Percentiles rank a stretch among this genome's conserved stretches.
These are phyloP conservation scores for Gilbertella persicaria DNA, from an alignment of 371 early-diverging fungal species.

Conservation along the genomic window DNA sequence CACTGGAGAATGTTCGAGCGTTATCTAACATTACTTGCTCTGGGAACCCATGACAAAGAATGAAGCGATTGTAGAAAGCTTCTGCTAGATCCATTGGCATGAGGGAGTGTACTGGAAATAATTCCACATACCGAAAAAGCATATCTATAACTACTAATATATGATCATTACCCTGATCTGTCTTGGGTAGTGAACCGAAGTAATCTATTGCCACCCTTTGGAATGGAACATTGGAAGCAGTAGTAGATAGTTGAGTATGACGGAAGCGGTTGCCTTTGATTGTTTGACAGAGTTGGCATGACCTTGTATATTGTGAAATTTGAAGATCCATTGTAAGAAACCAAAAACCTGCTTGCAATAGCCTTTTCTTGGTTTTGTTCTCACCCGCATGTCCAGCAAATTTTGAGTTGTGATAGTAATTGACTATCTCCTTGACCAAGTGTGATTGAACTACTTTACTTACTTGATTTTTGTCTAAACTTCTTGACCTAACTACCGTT, in stretches of 20 bases:
- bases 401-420: no score
- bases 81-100: neutral
- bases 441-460: no score
- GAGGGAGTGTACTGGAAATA: neutral
- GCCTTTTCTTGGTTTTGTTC: neutral
- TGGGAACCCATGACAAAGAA: neutral
- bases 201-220: neutral
- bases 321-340: neutral
- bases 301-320: neutral
- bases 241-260: neutral
- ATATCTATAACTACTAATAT: neutral
- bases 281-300: neutral
- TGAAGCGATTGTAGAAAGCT: neutral
- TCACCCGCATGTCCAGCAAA: neutral
- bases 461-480: no score
- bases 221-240: neutral
- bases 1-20: neutral
- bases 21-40: neutral
- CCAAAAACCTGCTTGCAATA: neutral
- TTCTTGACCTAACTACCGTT: no score
- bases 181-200: neutral
- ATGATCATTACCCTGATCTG: neutral
- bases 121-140: neutral
- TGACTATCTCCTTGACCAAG: no score
- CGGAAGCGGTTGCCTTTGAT: neutral